Conservation (phyloP, 371 early-diverging fungal species). For the Phascolomyces articulosus region DNA sequence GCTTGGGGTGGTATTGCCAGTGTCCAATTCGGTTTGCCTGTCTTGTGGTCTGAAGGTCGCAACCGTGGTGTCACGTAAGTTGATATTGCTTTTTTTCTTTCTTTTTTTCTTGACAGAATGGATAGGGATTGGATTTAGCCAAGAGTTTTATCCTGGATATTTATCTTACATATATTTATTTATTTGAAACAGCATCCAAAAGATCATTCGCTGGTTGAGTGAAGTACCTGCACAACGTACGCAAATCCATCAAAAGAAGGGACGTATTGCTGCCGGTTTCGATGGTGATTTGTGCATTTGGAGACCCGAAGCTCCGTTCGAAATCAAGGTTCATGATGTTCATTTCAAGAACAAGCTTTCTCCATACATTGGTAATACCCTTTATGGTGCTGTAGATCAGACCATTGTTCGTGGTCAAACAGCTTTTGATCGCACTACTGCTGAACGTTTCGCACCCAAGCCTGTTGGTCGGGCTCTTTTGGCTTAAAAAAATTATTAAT, state of each 20-base stretch:
- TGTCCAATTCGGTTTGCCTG: conserved; percentile 80
- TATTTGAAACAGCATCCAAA: conserved; percentile 47
- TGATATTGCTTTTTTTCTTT: too few species aligned
- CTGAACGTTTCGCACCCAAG: conserved; percentile 16
- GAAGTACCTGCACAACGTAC: conserved; percentile 67
- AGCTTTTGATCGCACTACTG: conserved; percentile 45
- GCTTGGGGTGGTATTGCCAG: conserved; percentile 89
- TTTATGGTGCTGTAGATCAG: conserved; percentile 70
- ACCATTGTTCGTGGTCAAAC: conserved; percentile 76
- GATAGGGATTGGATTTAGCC: too few species aligned
- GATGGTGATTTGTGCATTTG: conserved; percentile 84
- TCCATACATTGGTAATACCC: conserved; percentile 68
- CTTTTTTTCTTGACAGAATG: too few species aligned
- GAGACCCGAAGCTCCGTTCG: conserved; percentile 69
- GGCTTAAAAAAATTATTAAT: conserved; percentile 7
- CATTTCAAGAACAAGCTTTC: conserved; percentile 85
- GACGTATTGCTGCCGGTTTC: conserved; percentile 63
- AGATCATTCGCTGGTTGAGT: conserved; percentile 69
- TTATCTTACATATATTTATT: too few species aligned
- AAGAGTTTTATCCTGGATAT: too few species aligned
- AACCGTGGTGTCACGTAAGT: conserved; percentile 58
- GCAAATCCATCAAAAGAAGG: conserved; percentile 68
- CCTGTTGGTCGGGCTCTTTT: conserved; percentile 26
- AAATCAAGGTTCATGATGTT: conserved; percentile 57
- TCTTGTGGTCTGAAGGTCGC: conserved; percentile 82